Percentiles rank a stretch among this genome's conserved stretches.
These are phyloP conservation scores for Microthlaspi erraticum DNA, from an alignment of 345 rosid species.

Conservation along the genomic window DNA sequence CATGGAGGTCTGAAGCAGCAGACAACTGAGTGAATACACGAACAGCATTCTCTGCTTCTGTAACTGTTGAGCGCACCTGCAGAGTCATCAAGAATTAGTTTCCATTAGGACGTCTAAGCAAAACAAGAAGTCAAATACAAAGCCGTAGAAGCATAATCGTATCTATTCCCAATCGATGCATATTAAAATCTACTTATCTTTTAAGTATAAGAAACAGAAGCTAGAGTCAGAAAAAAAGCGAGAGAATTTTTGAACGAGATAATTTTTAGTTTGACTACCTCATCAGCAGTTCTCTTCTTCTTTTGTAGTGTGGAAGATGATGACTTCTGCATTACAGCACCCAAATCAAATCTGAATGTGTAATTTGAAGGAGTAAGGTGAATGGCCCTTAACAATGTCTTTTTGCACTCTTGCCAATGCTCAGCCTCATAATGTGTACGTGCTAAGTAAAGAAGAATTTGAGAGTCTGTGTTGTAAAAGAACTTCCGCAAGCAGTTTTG, in stretches of 20 bases:
- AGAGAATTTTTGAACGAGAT: conserved; percentile 8
- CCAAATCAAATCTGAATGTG: conserved; percentile 91
- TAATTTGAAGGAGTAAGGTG: conserved; percentile 95
- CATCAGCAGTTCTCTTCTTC: conserved; percentile 87
- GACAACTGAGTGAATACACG: conserved; percentile 83
- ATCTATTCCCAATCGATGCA: conserved; percentile 1
- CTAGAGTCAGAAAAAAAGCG: conserved; percentile 18
- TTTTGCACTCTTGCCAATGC: conserved; percentile 99
- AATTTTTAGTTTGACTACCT: conserved; percentile 56
- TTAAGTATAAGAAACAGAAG: conserved; percentile 5
- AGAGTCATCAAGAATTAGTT: conserved; percentile 28
- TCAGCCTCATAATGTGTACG: conserved; percentile 99
- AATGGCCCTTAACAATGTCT: conserved; percentile 86
- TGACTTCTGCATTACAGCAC: conserved; percentile 98
- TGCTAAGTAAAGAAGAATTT: conserved; percentile 90
- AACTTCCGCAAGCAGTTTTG: conserved; percentile 98
- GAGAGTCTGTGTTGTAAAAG: conserved; percentile 83
- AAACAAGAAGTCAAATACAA: conserved; percentile 16
- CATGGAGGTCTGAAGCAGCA: conserved; percentile 89
- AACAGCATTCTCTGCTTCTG: conserved; percentile 95
- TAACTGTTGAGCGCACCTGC: conserved; percentile 92
- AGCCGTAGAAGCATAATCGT: conserved; percentile 8
- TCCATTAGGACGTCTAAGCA: neutral
- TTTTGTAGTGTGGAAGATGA: conserved; percentile 95
- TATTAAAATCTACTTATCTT: conserved; percentile 6